A percentile compares a stretch with the other conserved stretches of the same genome.
These are phyloP conservation scores for Xanthoparmelia taractica DNA, from an alignment of 495 filamentous ascomycete species.

Conservation along the genomic window DNA sequence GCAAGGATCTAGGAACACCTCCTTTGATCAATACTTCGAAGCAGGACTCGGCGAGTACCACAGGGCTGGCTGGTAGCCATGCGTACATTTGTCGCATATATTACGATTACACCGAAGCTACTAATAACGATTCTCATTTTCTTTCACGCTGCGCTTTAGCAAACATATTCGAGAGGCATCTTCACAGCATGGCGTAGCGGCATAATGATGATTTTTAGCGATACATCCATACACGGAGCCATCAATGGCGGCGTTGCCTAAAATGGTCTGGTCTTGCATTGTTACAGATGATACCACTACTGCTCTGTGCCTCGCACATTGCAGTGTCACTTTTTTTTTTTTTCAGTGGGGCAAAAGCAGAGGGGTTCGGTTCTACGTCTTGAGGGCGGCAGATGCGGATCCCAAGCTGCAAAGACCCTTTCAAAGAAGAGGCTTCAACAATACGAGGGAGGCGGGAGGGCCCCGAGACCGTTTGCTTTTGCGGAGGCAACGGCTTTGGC, in stretches of 20 bases:
- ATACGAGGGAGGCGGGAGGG: neutral
- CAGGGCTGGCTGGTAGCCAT: slow-evolving; percentile 56
- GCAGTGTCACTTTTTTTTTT: slow-evolving; percentile 14
- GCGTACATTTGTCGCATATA: neutral
- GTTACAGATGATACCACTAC: slow-evolving; percentile 23
- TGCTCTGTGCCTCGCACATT: slow-evolving; percentile 21
- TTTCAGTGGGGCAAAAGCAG: no score
- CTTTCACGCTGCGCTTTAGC: slow-evolving; percentile 3
- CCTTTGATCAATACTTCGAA: slow-evolving; percentile 58
- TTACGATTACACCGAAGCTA: slow-evolving; percentile 6
- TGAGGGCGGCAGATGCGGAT: neutral
- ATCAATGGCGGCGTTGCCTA: slow-evolving; percentile 1
- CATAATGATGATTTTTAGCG: neutral
- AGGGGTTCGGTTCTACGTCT: neutral
- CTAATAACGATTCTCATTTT: slow-evolving; percentile 11
- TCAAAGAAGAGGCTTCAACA: slow-evolving; percentile 3
- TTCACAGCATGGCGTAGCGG: slow-evolving; percentile 4
- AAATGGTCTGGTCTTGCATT: neutral
- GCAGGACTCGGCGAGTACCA: slow-evolving; percentile 63
- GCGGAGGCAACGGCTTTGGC: neutral
- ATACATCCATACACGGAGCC: slow-evolving; percentile 3
- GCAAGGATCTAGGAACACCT: slow-evolving; percentile 49
- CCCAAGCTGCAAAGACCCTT: neutral
- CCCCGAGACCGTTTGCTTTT: neutral
- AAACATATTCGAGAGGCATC: neutral